Base-by-base conservation (phyloP, 108 stramenopile species). In the Cyclostephanos invisitatus region DNA sequence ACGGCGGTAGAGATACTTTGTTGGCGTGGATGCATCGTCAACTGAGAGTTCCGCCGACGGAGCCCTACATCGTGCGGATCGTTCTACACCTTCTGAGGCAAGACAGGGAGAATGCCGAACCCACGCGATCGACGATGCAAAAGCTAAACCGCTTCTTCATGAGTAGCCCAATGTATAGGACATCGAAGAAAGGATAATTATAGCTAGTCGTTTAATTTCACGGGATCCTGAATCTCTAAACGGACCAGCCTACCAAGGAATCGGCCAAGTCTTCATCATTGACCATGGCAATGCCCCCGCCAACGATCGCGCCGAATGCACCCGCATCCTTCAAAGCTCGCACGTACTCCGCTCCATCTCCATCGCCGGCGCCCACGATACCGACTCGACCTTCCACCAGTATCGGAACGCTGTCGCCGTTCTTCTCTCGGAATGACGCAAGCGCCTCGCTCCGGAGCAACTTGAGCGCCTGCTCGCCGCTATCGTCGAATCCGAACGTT, bases 301-400 rank as follows among this genome's bases (percentile, higher is more conserved):
- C 93, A 15, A 92, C 74, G 63, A 94, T 86, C n/a, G 86, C 90
- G 3, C 87, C 92, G 11, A 73, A 82, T 2, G 90, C 90, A 14
- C 92, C 92, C 22, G 84, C 88, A 49, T 84, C 82, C 65, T 82
- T 78, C 8, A 93, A 76, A 32, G 77, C 68, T 35, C 86, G 62
- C 22, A 93, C 63, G 72, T 93, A 93, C 5, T 18, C 66, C 27
- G 27, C 55, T 29, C 60, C 70, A 32, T 72, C 48, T 20, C 74
- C 70, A 49, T 65, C 65, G 54, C 62, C 73, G 20, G 62, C 58
- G 54, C 70, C 74, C 37, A 90, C 86, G 6, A 89, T 72, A 21
- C 88, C 91, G 5, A 93, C 89, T 50, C 92, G 70, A 1, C 92
- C 92, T 76, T 95, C 91, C 6, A 87, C 86, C 3, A 95, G 54